Evolutionary conservation across 2,329 filamentous ascomycete genomes (phyloP).

Genomic region (Lachnum nothofagi): DNA sequence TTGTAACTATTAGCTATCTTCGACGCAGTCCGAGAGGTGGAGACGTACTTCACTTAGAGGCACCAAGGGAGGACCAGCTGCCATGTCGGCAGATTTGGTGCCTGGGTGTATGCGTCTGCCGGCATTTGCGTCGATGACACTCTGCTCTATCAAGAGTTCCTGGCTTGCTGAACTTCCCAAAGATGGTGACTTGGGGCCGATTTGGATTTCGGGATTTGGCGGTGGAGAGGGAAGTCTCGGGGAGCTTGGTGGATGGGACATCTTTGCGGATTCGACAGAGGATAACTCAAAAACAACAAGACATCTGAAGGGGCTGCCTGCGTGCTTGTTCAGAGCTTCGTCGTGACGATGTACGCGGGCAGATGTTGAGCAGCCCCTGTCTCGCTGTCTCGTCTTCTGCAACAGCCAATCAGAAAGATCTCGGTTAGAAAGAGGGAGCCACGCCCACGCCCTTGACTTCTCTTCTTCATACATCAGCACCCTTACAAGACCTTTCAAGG

Average conservation of each 20-base stretch:
- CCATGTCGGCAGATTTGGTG: slow-evolving; percentile 89
- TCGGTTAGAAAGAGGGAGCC: neutral
- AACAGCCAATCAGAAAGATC: neutral
- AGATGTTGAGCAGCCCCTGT: neutral
- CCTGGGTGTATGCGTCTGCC: slow-evolving; percentile 85
- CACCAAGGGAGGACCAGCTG: slow-evolving; percentile 80
- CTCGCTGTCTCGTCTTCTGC: neutral
- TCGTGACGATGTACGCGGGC: neutral
- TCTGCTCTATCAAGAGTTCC: slow-evolving; percentile 54
- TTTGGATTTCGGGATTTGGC: slow-evolving; percentile 92
- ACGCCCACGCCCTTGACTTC: neutral
- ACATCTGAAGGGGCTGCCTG: neutral
- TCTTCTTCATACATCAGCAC: neutral
- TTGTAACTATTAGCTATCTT: slow-evolving; percentile 22
- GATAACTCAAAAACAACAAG: too few relatives aligned
- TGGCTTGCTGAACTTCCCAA: slow-evolving; percentile 56
- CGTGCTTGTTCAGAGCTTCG: neutral
- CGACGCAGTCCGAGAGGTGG: slow-evolving; percentile 3
- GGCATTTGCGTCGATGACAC: slow-evolving; percentile 65
- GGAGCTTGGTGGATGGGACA: slow-evolving; percentile 67
- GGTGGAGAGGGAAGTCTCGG: slow-evolving; percentile 89
- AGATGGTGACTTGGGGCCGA: slow-evolving; percentile 71
- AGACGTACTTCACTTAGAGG: slow-evolving; percentile 71
- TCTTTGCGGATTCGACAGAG: slow-evolving; percentile 30
- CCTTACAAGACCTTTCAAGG: neutral